Base-by-base conservation (phyloP, 2,329 filamentous ascomycete genomes). In the Fusarium sp. region DNA sequence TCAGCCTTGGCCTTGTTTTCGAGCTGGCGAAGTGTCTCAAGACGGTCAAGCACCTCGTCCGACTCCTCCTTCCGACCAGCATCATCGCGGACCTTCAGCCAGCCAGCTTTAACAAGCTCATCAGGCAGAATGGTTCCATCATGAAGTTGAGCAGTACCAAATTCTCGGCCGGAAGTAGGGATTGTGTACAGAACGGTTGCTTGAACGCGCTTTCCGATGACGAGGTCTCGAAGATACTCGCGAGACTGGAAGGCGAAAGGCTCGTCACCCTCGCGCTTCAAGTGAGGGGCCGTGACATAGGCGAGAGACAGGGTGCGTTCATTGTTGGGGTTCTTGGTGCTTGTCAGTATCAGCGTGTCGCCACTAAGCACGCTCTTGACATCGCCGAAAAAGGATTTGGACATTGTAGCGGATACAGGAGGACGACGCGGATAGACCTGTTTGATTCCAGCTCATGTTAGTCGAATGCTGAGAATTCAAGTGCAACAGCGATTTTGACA, bases 281-380 rank as follows among this genome's bases (percentile, higher is more conserved):
- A 82, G 80, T 95, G 92, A 8, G 96, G 96, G 56, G 95, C 95
- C 67, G 92, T 93, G 76, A 98, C 95, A 84, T 95, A 98, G 78
- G 96, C 96, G 74, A 99, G 88, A 80, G 95, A 97, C 78, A 99
- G 88, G 59, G 89, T 94, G 79, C 94, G 93, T 86, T 98, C 96
- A 83, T 92, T 90, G 74, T 90, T 88, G 41, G 93, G 92, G 82
- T 97, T 95, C 83, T 91, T 92, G 81, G 94, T 88, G 83, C 93
- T 94, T 78, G 92, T 90, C 79, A 98, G 87, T 74, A 98, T 87
- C 78, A 98, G 85, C 34, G 95, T 98, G 87, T 98, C 96, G 79
- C 96, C 96, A 80, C 95, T 98, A 80, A 97, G 87, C 77, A 98
- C 94, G 82, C 93, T 94, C 89, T 99, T 99, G 84, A 98, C 95